Evolutionary conservation across 108 stramenopile species (phyloP).

Genomic region (Mayamaea pseudoterrestris): DNA sequence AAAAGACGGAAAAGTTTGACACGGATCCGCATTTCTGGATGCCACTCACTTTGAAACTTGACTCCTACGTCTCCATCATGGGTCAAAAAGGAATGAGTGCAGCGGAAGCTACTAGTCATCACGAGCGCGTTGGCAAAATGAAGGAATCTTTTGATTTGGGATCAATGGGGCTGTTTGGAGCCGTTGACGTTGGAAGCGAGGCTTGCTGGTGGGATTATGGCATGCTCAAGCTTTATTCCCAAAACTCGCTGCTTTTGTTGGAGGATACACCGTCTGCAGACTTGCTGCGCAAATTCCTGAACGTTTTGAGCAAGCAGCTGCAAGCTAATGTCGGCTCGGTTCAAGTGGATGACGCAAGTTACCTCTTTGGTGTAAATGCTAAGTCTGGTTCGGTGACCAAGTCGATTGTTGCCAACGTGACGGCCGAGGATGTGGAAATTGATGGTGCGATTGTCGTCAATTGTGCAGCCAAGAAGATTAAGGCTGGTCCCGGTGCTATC

Average conservation of each 20-base stretch:
- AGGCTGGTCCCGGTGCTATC: conserved; percentile 79
- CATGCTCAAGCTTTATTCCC: conserved; percentile 86
- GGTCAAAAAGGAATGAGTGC: conserved; percentile 75
- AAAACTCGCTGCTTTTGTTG: conserved; percentile 74
- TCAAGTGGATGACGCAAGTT: conserved; percentile 16
- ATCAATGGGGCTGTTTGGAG: conserved; percentile 84
- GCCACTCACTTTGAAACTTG: conserved; percentile 84
- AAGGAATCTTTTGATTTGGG: conserved; percentile 42
- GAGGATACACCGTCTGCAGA: conserved; percentile 66
- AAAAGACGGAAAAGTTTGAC: conserved; percentile 79
- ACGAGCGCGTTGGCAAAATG: conserved; percentile 77
- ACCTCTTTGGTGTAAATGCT: conserved; percentile 24
- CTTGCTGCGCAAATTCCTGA: conserved; percentile 75
- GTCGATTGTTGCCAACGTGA: conserved; percentile 70
- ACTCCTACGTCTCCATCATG: conserved; percentile 82
- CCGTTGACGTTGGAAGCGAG: conserved; percentile 91
- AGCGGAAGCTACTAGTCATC: conserved; percentile 53
- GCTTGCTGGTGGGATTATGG: conserved; percentile 99
- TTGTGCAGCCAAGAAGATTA: conserved; percentile 87
- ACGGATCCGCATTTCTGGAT: conserved; percentile 99
- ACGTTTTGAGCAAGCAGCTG: conserved; percentile 31
- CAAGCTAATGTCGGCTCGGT: conserved; percentile 17
- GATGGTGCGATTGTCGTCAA: conserved; percentile 95
- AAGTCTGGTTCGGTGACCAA: conserved; percentile 58
- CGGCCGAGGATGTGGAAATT: conserved; percentile 56